These are phyloP conservation scores for Aspergillus cavernicola DNA, from an alignment of 495 filamentous ascomycete genomes.

Conservation along the genomic window DNA sequence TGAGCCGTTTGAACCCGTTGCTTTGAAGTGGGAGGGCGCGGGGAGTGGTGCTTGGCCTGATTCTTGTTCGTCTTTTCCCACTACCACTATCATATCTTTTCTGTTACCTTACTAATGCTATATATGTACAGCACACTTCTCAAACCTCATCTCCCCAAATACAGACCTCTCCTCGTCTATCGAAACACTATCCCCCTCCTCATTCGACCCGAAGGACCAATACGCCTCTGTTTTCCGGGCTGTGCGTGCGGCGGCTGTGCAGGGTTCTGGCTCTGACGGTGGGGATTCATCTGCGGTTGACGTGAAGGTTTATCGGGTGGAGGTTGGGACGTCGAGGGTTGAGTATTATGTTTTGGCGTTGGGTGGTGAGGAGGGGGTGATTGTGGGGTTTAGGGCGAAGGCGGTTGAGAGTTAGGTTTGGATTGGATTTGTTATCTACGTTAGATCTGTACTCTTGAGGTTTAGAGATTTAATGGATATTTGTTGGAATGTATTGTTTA, in stretches of 20 bases:
- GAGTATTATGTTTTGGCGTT: slow-evolving; percentile 75
- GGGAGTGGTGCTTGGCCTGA: slow-evolving; percentile 53
- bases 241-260: slow-evolving; percentile 32
- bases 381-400: slow-evolving; percentile 74
- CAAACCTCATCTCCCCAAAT: slow-evolving; percentile 34
- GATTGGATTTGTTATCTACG: not conserved
- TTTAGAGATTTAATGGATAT: no score
- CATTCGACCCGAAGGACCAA: slow-evolving; percentile 42
- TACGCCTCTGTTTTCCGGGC: slow-evolving; percentile 29
- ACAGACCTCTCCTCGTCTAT: slow-evolving; percentile 32
- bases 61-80: slow-evolving; percentile 46
- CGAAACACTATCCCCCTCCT: slow-evolving; percentile 30
- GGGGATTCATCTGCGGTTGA: slow-evolving; percentile 51
- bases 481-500: no score
- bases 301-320: slow-evolving; percentile 69
- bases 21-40: slow-evolving; percentile 57
- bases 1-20: slow-evolving; percentile 77
- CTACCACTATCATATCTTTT: not conserved
- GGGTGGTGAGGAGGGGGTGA: slow-evolving; percentile 46
- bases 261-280: slow-evolving; percentile 13
- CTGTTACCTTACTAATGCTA: not conserved
- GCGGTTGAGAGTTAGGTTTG: slow-evolving; percentile 66
- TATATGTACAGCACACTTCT: slow-evolving; percentile 38
- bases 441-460: no score
- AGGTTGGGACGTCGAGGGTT: slow-evolving; percentile 53